Conservation (phyloP, 2,329 filamentous ascomycete genomes). For the Sphaerulina musiva region DNA sequence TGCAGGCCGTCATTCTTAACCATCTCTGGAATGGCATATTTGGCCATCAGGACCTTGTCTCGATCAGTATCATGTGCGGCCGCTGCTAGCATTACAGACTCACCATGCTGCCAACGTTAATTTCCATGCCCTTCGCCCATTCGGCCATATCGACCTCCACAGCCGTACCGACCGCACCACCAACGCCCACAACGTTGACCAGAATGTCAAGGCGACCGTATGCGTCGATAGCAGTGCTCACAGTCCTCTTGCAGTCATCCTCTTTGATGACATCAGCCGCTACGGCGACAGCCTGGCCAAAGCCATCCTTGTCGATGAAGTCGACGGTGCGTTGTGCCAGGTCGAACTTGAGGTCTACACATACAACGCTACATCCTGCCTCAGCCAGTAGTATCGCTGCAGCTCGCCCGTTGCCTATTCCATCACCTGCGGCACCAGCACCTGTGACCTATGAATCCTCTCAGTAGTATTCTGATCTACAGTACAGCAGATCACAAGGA, state of each 20-base stretch:
- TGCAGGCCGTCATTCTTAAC: conserved; percentile 43
- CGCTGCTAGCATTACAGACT: background rate
- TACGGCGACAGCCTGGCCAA: conserved; percentile 41
- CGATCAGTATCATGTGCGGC: background rate
- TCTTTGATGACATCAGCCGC: conserved; percentile 52
- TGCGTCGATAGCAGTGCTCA: conserved; percentile 38
- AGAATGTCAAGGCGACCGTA: conserved; percentile 58
- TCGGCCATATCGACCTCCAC: conserved; percentile 54
- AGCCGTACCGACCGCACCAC: conserved; percentile 54
- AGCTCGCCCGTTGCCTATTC: conserved; percentile 56
- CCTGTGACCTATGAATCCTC: conserved; percentile 43
- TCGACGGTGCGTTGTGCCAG: conserved; percentile 50
- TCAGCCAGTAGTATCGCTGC: conserved; percentile 54
- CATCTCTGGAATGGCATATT: conserved; percentile 58
- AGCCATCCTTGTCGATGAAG: conserved; percentile 42
- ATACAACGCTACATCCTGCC: conserved; percentile 54
- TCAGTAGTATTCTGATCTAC: background rate
- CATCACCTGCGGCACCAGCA: conserved; percentile 51
- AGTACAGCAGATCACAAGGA: background rate
- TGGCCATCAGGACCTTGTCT: conserved; percentile 48
- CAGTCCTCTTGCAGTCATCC: conserved; percentile 44
- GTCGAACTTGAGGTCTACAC: conserved; percentile 47
- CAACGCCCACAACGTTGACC: conserved; percentile 59
- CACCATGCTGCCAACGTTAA: conserved; percentile 60
- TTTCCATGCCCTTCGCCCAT: conserved; percentile 52